Evolutionary conservation across 768 basidiomycete genomes (phyloP), one percentile per base, ranked within the genome.

Genomic region (Steccherinum ochraceum): DNA sequence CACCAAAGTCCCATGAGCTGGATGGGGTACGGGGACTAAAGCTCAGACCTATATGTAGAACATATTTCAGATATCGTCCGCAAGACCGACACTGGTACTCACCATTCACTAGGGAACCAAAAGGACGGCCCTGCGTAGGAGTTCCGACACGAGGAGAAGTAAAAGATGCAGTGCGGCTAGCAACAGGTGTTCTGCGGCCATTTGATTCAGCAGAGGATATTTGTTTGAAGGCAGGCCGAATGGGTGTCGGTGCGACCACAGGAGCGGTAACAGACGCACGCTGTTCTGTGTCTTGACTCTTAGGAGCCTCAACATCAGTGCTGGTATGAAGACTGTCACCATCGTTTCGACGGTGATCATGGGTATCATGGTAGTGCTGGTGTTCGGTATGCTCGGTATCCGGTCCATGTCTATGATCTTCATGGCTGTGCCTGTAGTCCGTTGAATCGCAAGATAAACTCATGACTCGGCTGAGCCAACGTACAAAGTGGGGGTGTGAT

Each of bases 91-190:
- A 60, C 72, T 60, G 68, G 70, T 49, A 75, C 70, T 71, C 69
- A 76, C 77, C 77, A 54, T 79, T 78, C 67, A 71, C 67, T 59
- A 65, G 56, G 48, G 65, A 64, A 55, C 70, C 72, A 46, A 69
- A 61, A 24, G 71, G 62, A 35, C 68, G 46, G 11, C 57, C 58
- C 12, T 67, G 66, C 12, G 65, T 64, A 18, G 70, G 66, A 45
- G 64, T 62, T 35, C 67, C 52, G 2, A 62, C 46, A 18, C 67
- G 63, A 40, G 62, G 47, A 30, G 53, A 45, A 35, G 54, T 49
- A 46, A 56, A 21, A 35, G 51, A 48, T 20, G 49, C 43, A 10
- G 27, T 13, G 16, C 25, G 48, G 12, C 24, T n/a, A 19, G 45
- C 12, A 23, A 39, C 18, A 49, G 48, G 41, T 35, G 30, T 35